Percentiles rank a stretch among this genome's conserved stretches.
phyloP scores from a whole-genome alignment of 306 rosid genomes.

The Pyrus communis region DNA sequence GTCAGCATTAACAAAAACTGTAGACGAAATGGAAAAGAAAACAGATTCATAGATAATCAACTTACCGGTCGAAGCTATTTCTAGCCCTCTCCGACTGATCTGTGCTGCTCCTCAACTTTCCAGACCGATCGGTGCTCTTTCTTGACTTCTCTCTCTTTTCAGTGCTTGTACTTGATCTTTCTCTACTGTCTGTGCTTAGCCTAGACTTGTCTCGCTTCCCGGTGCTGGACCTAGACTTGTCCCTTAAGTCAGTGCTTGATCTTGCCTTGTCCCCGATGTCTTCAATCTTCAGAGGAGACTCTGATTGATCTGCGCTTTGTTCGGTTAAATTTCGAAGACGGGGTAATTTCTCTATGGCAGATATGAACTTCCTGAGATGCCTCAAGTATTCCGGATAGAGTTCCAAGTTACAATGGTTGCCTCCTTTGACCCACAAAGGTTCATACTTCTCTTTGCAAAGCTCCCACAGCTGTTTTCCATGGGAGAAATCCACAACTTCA shows the following conservation, averaged over 20 bases:
- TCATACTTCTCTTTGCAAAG: conserved; percentile 58
- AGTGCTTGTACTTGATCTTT: conserved; percentile 40
- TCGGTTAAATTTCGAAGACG: background rate
- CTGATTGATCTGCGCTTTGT: conserved; percentile 7
- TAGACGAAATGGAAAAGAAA: background rate
- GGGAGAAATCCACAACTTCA: conserved; percentile 61
- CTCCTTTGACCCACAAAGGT: conserved; percentile 63
- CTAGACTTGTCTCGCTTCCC: conserved; percentile 41
- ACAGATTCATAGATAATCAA: background rate
- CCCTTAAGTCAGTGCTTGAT: conserved; percentile 29
- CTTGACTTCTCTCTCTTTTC: conserved; percentile 45
- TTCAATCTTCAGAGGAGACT: conserved; percentile 3
- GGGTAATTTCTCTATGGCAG: conserved; percentile 45
- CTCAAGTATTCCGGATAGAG: conserved; percentile 55
- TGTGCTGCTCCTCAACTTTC: conserved; percentile 41
- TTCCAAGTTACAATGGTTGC: conserved; percentile 57
- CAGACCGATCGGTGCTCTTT: conserved; percentile 35
- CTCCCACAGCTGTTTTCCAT: conserved; percentile 69
- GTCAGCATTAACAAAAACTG: background rate
- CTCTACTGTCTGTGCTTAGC: conserved; percentile 36
- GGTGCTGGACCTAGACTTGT: conserved; percentile 34
- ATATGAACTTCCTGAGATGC: conserved; percentile 56
- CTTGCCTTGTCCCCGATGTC: conserved; percentile 30
- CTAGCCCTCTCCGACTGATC: conserved; percentile 58
- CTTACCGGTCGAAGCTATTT: conserved; percentile 62